phyloP scores from a whole-genome alignment of 108 stramenopile species.

The Fistulifera solaris region DNA sequence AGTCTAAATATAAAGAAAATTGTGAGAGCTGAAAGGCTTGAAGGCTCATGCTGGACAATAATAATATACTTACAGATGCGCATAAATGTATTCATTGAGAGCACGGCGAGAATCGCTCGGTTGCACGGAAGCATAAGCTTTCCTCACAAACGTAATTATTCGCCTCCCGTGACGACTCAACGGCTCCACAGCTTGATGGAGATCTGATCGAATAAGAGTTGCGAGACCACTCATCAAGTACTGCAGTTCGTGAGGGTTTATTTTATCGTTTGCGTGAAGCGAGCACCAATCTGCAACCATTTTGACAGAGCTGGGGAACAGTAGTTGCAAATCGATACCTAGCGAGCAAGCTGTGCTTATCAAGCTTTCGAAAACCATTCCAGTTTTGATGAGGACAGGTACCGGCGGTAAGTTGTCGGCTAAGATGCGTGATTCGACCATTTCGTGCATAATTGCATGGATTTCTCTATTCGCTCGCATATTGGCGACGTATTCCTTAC shows the following conservation, averaged over 20 bases:
- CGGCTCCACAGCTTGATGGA: slow-evolving; percentile 21
- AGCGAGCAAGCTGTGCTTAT: slow-evolving; percentile 11
- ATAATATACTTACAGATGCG: slow-evolving; percentile 15
- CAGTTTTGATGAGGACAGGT: too few species aligned
- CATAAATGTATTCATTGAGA: slow-evolving; percentile 9
- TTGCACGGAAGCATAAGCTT: slow-evolving; percentile 20
- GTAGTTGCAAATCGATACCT: slow-evolving; percentile 48
- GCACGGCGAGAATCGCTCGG: slow-evolving; percentile 6
- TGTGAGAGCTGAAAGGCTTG: background rate
- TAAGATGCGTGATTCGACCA: too few species aligned
- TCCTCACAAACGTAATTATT: slow-evolving; percentile 39
- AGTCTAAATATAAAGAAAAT: slow-evolving; percentile 12
- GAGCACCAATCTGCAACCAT: slow-evolving; percentile 40
- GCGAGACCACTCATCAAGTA: slow-evolving; percentile 25
- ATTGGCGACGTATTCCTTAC: slow-evolving; percentile 44
- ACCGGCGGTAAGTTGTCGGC: too few species aligned
- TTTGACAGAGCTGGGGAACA: slow-evolving; percentile 33
- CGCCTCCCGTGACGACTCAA: slow-evolving; percentile 15
- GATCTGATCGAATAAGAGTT: slow-evolving; percentile 18
- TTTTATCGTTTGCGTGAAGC: slow-evolving; percentile 11
- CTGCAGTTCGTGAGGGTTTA: slow-evolving; percentile 3
- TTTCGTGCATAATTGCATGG: too few species aligned
- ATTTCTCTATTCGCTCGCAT: slow-evolving; percentile 12
- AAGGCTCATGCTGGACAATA: background rate
- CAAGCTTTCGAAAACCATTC: too few species aligned